These are phyloP conservation scores for Populus trichocarpa DNA, from an alignment of 441 rosid species.

Conservation along the genomic window DNA sequence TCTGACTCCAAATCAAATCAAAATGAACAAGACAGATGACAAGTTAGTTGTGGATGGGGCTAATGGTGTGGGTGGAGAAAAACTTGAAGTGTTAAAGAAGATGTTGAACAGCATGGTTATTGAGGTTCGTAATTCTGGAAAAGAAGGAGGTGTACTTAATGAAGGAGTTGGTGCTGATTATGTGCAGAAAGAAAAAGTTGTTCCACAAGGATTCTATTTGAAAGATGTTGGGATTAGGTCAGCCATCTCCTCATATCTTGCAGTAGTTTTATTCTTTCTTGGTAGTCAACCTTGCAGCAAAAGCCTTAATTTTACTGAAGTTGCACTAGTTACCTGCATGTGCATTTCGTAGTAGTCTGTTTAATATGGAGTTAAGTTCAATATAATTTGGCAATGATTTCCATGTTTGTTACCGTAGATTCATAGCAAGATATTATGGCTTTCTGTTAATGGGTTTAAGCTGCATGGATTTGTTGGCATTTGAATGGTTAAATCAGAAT, in stretches of 20 bases:
- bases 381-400: neutral
- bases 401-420: neutral
- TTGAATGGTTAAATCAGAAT: neutral
- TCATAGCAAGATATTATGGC: neutral
- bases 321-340: neutral
- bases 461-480: neutral
- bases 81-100: slow-evolving; percentile 51
- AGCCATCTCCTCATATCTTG: slow-evolving; percentile 22
- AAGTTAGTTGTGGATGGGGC: slow-evolving; percentile 80
- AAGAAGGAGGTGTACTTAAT: slow-evolving; percentile 70
- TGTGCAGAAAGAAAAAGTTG: slow-evolving; percentile 91
- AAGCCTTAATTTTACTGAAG: neutral
- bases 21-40: slow-evolving; percentile 22
- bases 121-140: slow-evolving; percentile 72
- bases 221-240: slow-evolving; percentile 60
- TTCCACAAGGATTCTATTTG: slow-evolving; percentile 60
- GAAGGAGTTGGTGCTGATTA: slow-evolving; percentile 92
- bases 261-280: neutral
- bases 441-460: neutral
- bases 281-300: neutral
- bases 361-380: neutral
- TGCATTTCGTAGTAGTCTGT: neutral
- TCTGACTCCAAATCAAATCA: slow-evolving; percentile 46
- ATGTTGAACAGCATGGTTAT: slow-evolving; percentile 46
- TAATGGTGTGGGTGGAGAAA: slow-evolving; percentile 90